phyloP scores from a whole-genome alignment of 1,284 basidiomycete genomes.

The Xerocomus cyaneibrunnescens region DNA sequence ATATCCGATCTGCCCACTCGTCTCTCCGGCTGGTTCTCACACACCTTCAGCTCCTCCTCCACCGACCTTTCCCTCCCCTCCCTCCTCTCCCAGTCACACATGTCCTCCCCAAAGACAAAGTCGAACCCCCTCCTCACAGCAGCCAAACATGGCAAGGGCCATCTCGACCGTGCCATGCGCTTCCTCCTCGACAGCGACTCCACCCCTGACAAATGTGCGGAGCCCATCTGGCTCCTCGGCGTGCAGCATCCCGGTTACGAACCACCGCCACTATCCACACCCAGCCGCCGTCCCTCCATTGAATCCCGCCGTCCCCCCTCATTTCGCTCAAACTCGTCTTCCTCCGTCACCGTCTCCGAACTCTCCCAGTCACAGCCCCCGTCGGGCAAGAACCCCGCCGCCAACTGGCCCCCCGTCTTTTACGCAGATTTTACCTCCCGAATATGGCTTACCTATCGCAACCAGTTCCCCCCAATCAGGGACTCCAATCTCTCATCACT shows the following conservation, averaged over 20 bases:
- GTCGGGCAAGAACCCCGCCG: constrained; percentile 44
- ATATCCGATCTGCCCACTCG: constrained; percentile 58
- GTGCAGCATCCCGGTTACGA: constrained; percentile 76
- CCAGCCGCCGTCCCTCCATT: constrained; percentile 24
- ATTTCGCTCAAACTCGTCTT: constrained; percentile 53
- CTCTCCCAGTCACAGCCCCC: constrained; percentile 41
- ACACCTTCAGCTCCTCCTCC: constrained; percentile 66
- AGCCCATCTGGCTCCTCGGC: constrained; percentile 84
- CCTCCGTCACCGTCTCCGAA: constrained; percentile 39
- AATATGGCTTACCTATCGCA: constrained; percentile 93
- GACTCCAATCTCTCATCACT: constrained; percentile 63
- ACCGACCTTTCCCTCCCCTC: constrained; percentile 67
- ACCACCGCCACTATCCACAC: constrained; percentile 43
- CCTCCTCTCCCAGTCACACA: constrained; percentile 51
- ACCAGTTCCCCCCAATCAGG: constrained; percentile 80
- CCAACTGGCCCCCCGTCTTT: constrained; percentile 77
- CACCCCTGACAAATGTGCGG: constrained; percentile 73
- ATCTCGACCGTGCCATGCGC: constrained; percentile 76
- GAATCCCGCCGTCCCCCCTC: constrained; percentile 42
- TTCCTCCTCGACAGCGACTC: constrained; percentile 84
- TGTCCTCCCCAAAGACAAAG: constrained; percentile 46
- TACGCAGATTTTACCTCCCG: constrained; percentile 88
- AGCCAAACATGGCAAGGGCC: constrained; percentile 70
- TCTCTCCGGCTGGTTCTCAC: constrained; percentile 75
- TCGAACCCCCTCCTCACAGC: constrained; percentile 56